Percentiles rank a stretch among this genome's conserved stretches.
phyloP scores from a whole-genome alignment of 352 stramenopile species.

The Phytopythium vexans region DNA sequence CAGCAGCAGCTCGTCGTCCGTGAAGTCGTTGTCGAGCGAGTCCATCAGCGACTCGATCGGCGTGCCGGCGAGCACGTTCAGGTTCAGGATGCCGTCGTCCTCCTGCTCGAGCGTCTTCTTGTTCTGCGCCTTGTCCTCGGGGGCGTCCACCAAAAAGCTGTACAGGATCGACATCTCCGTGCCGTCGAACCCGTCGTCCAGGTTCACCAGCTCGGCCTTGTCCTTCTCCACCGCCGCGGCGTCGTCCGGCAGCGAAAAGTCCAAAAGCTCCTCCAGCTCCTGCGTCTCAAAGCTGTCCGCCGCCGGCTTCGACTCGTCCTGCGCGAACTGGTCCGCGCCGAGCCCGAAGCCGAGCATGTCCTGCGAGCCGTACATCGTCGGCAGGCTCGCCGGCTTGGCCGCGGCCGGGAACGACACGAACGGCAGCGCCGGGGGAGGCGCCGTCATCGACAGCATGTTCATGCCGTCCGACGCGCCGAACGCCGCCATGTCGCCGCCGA shows the following conservation, averaged over 20 bases:
- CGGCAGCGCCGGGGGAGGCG: constrained; percentile 51
- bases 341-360: constrained; percentile 45
- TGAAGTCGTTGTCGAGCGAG: constrained; percentile 65
- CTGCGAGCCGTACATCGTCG: constrained; percentile 49
- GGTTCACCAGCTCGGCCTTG: constrained; percentile 71
- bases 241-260: constrained; percentile 73
- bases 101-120: constrained; percentile 46
- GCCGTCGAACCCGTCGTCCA: constrained; percentile 80
- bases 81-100: constrained; percentile 73
- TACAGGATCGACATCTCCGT: constrained; percentile 88
- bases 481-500: constrained; percentile 12
- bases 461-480: constrained; percentile 34
- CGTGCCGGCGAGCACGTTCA: constrained; percentile 65
- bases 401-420: constrained; percentile 61
- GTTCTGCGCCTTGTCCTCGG: constrained; percentile 49
- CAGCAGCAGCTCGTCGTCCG: constrained; percentile 71
- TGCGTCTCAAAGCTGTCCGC: constrained; percentile 55
- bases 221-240: constrained; percentile 51
- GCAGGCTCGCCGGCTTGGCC: constrained; percentile 31
- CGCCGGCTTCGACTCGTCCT: constrained; percentile 32
- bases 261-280: constrained; percentile 69
- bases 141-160: constrained; percentile 76
- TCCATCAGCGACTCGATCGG: constrained; percentile 74
- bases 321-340: constrained; percentile 29
- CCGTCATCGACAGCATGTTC: constrained; percentile 62